Conservation (phyloP, 2,329 filamentous ascomycete genomes). For the Alternaria sp. region DNA sequence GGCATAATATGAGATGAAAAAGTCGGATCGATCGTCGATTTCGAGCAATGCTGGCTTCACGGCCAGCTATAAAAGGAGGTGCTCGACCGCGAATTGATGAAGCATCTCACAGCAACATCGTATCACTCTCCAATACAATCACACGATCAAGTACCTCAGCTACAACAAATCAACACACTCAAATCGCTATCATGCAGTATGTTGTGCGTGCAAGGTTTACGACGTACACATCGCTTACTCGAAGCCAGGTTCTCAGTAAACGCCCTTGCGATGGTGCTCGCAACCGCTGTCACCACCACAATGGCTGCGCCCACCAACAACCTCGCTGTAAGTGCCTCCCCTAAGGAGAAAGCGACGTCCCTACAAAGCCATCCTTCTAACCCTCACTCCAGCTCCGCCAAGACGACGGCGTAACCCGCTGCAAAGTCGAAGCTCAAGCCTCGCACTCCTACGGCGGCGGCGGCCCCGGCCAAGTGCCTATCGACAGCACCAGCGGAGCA, state of each 20-base stretch:
- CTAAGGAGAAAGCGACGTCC: rapidly evolving
- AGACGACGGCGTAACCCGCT: neutral
- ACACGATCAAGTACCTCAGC: neutral
- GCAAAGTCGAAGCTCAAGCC: neutral
- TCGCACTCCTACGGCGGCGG: neutral
- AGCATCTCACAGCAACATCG: neutral
- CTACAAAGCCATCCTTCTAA: neutral
- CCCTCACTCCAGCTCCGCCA: neutral
- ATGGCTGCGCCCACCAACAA: neutral
- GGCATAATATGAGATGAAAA: neutral
- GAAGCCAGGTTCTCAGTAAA: neutral
- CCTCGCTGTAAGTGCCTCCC: neutral
- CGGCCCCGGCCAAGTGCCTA: rapidly evolving
- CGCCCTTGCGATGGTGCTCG: neutral
- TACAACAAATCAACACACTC: neutral
- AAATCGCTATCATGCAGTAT: neutral
- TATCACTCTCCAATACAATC: neutral
- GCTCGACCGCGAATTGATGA: neutral
- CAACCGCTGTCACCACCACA: neutral
- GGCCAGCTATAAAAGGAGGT: neutral
- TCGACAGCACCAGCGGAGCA: neutral
- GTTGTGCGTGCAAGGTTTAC: neutral
- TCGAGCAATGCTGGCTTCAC: neutral
- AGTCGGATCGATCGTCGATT: neutral
- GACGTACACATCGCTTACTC: neutral